Conservation (phyloP, 2,329 filamentous ascomycete genomes). For the Colletotrichum simmondsii region DNA sequence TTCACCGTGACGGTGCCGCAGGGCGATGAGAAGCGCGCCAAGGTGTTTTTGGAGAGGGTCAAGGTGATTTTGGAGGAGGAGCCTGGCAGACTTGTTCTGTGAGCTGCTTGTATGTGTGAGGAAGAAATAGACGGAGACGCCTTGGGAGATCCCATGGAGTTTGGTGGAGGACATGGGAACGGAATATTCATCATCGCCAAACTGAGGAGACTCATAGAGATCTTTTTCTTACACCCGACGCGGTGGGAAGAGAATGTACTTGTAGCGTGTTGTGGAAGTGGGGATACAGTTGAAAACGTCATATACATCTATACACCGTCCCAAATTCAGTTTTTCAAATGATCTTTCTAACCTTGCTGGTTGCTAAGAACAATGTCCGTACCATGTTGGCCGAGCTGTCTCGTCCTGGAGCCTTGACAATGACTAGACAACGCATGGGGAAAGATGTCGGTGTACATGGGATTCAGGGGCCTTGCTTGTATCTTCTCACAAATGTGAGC, state of each 20-base stretch:
- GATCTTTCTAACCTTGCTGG: background rate
- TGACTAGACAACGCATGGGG: too few relatives aligned
- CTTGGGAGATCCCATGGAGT: too few relatives aligned
- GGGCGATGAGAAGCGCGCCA: constrained; percentile 84
- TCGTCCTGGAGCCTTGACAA: background rate
- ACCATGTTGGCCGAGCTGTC: background rate
- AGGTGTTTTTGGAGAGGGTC: constrained; percentile 85
- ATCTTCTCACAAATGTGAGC: too few relatives aligned
- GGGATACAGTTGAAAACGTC: constrained; percentile 25
- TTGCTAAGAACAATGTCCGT: background rate
- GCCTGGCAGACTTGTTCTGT: constrained; percentile 78
- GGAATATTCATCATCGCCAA: background rate
- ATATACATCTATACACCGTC: constrained; percentile 18
- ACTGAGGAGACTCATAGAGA: constrained; percentile 26
- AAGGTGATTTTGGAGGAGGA: constrained; percentile 86
- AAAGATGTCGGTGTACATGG: too few relatives aligned
- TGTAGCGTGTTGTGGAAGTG: constrained; percentile 25
- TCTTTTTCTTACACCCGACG: background rate
- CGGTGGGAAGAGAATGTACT: constrained; percentile 23
- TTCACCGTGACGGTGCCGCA: constrained; percentile 85
- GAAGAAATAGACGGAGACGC: background rate
- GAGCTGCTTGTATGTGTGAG: constrained; percentile 38
- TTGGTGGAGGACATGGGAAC: background rate
- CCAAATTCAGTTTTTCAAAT: background rate
- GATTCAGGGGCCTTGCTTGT: too few relatives aligned